These are phyloP conservation scores for Capillidium rhysosporum DNA, from an alignment of 371 early-diverging fungal genomes.

Conservation along the genomic window DNA sequence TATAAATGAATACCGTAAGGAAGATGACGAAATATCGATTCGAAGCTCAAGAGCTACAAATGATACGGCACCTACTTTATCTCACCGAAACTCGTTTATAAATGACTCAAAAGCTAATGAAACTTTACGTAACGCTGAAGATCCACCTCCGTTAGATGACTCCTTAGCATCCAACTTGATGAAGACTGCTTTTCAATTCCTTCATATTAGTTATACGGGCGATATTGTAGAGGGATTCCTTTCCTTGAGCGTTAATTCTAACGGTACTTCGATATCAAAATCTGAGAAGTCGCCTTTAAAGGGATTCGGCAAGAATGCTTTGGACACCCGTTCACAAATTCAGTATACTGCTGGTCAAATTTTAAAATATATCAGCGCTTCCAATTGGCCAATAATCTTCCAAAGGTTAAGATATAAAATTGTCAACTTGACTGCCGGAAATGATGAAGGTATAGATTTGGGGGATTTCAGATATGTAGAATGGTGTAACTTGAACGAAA, in stretches of 20 bases:
- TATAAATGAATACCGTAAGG: background rate
- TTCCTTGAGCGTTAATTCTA: slow-evolving; percentile 10
- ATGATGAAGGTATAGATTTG: slow-evolving; percentile 45
- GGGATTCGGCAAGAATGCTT: background rate
- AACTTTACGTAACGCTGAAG: slow-evolving; percentile 17
- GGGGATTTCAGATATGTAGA: slow-evolving; percentile 57
- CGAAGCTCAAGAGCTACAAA: slow-evolving; percentile 9
- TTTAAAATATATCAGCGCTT: slow-evolving; percentile 53
- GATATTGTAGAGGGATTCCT: slow-evolving; percentile 11
- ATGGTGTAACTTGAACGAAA: slow-evolving; percentile 49
- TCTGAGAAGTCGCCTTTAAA: slow-evolving; percentile 6
- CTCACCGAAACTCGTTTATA: slow-evolving; percentile 7
- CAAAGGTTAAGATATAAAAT: slow-evolving; percentile 36
- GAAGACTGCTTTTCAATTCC: slow-evolving; percentile 33
- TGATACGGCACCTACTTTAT: slow-evolving; percentile 5
- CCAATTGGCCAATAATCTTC: slow-evolving; percentile 61
- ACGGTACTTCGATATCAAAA: slow-evolving; percentile 3
- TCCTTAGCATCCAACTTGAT: slow-evolving; percentile 38
- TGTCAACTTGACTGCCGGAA: slow-evolving; percentile 26
- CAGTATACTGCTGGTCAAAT: slow-evolving; percentile 50
- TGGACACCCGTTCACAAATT: slow-evolving; percentile 18
- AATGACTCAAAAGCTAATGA: slow-evolving; percentile 11
- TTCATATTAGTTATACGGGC: slow-evolving; percentile 12
- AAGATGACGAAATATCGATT: slow-evolving; percentile 12
- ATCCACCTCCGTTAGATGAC: slow-evolving; percentile 63